Evolutionary conservation across 2,329 filamentous ascomycete genomes (phyloP).

Genomic region (Pseudogymnoascus sp.): DNA sequence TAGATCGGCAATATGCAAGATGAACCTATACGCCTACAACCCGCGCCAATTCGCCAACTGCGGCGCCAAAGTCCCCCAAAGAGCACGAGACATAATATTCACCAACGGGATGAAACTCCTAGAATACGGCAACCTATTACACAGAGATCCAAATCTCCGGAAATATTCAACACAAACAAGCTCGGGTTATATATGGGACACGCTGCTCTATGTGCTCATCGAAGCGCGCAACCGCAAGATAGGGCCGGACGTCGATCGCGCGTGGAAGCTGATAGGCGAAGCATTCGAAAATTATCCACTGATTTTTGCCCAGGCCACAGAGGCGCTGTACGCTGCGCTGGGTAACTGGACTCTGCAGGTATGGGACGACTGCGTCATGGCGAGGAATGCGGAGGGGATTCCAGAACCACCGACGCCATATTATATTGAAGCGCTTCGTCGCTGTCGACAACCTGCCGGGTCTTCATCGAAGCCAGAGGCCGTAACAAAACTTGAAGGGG

Average conservation of each 20-base stretch:
- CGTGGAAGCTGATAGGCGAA: slow-evolving; percentile 23
- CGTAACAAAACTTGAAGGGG: not conserved
- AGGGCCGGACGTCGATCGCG: slow-evolving; percentile 24
- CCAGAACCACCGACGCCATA: slow-evolving; percentile 18
- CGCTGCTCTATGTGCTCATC: slow-evolving; percentile 27
- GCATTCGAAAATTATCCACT: slow-evolving; percentile 21
- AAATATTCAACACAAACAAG: slow-evolving; percentile 26
- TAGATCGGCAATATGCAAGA: slow-evolving; percentile 20
- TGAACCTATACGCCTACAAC: slow-evolving; percentile 19
- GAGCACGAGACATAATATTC: slow-evolving; percentile 20
- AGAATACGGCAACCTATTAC: slow-evolving; percentile 22
- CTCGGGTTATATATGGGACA: slow-evolving; percentile 27
- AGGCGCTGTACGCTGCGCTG: slow-evolving; percentile 23
- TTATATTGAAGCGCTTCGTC: slow-evolving; percentile 21
- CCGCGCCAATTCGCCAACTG: slow-evolving; percentile 16
- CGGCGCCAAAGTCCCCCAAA: slow-evolving; percentile 16
- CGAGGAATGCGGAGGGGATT: slow-evolving; percentile 17
- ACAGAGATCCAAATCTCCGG: slow-evolving; percentile 17
- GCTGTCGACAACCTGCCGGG: slow-evolving; percentile 13
- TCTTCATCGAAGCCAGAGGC: slow-evolving; percentile 6
- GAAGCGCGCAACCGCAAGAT: slow-evolving; percentile 23
- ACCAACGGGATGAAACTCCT: slow-evolving; percentile 17
- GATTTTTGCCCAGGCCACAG: slow-evolving; percentile 18
- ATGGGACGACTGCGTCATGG: slow-evolving; percentile 22
- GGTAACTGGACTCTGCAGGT: slow-evolving; percentile 26